Base-by-base conservation (phyloP, 108 stramenopile species). In the Conticribra weissflogii region DNA sequence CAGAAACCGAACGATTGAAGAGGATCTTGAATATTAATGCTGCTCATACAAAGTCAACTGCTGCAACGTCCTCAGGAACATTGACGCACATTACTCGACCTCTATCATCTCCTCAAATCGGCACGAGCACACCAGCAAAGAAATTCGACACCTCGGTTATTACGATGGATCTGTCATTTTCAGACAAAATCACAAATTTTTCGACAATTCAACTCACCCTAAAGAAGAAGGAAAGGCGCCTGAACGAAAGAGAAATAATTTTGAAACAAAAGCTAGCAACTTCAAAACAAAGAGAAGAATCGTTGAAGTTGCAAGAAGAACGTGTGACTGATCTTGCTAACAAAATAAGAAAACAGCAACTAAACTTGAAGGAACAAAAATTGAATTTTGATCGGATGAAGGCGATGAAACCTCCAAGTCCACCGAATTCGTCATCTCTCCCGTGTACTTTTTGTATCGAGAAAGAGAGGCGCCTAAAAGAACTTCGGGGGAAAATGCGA, bases 321-420 rank as follows among this genome's bases (percentile, higher is more conserved):
- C 46, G 63, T 16, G 65, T 73, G 3, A 48, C 72, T 27, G 57
- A 73, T 34, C 46, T 73, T 14, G 56, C 63, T 2, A 55, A 58
- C 17, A 73, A 58, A 24, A 73, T 73, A 22, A 22, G 63, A 50
- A 64, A 45, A 21, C 62, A 73, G n/a, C 63, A 73, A 12, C 17
- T 59, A 4, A 48, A 64, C 23, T 23, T 65, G 19, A 65, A 59
- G 23, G 63, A 59, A 30, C 62, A 73, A 31, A 65, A 73, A 33
- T 41, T 73, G 49, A 63, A 73, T 51, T 65, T 73, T 27, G 63
- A 73, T 19, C 54, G 55, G 22, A 36, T 33, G 12, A 73, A 59
- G 49, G 2, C 32, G 23, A 15, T 53, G 7, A 36, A 45, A 33
- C n/a, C 47, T 23, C 24, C 55, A 15, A 15, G 32, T 23, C 33